Evolutionary conservation across 805 yeast genomes (phyloP).

Genomic region (Lachancea cidri): DNA sequence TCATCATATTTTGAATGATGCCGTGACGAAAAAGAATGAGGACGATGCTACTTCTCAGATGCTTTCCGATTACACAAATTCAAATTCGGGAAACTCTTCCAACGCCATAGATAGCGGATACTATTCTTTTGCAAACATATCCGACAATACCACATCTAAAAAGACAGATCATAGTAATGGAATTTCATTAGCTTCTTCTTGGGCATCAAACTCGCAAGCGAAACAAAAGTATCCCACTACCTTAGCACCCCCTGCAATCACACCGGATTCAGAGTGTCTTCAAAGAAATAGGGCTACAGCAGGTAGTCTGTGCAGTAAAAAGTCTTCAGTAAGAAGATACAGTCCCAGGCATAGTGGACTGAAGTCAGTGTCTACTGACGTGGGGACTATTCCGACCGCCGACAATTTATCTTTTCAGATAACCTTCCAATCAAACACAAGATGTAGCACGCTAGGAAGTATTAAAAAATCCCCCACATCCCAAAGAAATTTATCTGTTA

Average conservation of each 20-base stretch:
- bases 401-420: conserved; percentile 25
- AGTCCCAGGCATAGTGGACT: no score
- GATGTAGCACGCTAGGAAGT: not conserved
- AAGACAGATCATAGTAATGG: conserved; percentile 2
- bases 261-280: not conserved
- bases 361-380: conserved; percentile 14
- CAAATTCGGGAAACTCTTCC: conserved; percentile 25
- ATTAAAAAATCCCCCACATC: not conserved
- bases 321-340: conserved; percentile 14
- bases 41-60: conserved; percentile 30
- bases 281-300: not conserved
- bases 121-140: conserved; percentile 35
- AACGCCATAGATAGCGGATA: conserved; percentile 21
- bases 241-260: conserved; percentile 16
- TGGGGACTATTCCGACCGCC: conserved; percentile 26
- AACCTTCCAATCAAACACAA: conserved; percentile 4
- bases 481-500: not conserved
- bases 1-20: conserved; percentile 26
- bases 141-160: conserved; percentile 32
- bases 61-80: conserved; percentile 26
- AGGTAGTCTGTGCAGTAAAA: conserved; percentile 9
- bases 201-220: conserved; percentile 8
- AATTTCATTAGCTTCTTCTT: conserved; percentile 8
- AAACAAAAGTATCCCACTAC: conserved; percentile 14
- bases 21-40: conserved; percentile 9